Base-by-base conservation (phyloP, 768 basidiomycete species). In the Xerocomus brunneocitrinus region DNA sequence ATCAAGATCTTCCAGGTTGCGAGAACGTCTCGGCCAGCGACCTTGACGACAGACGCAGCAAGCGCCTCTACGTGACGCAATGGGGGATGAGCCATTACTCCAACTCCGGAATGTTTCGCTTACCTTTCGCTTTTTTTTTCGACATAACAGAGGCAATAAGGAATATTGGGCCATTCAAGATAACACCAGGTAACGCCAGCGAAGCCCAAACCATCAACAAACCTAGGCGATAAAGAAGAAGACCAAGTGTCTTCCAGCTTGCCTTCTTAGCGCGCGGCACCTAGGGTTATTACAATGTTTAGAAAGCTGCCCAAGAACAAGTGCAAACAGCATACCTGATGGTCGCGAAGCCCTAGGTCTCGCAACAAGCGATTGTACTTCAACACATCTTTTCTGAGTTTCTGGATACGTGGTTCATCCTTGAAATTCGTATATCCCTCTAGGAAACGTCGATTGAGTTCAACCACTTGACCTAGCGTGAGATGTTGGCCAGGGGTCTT, bases 1-100 rank as follows among this genome's bases (percentile, higher is more conserved):
- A 98, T 92, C 30, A 98, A 79, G 32, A 98, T 84, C 69, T 98
- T 98, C 95, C 95, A 98, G 5, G 94, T 94, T 0, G 92, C 94
- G 16, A 98, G 76, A n/a, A 98, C 95, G 62, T 98, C 95, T 38
- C 91, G 81, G n/a, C 86, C 95, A 19, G 91, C 91, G 48, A 98
- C 84, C 73, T 98, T 98, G 67, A 98, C 95, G 4, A 82, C 83
- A 8, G 95, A 98, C 3, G 89, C 93, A 30, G 95, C 95, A 54
- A 98, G 85, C 6, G 95, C 95, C 80, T 94, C 95, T 97, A 69
- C 10, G 14, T 32, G 7, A 49, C 34, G 22, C 6, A 19, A 30
- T 38, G 36, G 31, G 41, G 39, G 16, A 28, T 41, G 22, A 51
- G 51, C 41, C 25, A 46, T 24, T 14, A 45, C 42, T 39, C 43